Base-by-base conservation (phyloP, 371 early-diverging fungal species). In the Apophysomyces elegans region DNA sequence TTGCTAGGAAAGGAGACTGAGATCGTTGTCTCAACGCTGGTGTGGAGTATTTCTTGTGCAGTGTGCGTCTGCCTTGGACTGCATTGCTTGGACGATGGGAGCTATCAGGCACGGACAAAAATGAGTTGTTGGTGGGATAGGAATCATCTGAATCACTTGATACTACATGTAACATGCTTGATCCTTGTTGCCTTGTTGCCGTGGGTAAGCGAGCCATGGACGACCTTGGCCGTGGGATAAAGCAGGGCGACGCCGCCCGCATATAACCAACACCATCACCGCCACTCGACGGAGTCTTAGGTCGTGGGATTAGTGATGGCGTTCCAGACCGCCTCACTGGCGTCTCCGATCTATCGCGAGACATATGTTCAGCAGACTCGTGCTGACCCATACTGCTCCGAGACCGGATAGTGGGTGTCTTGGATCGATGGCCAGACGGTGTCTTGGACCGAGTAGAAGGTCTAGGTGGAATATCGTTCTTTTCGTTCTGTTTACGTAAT, bases 261-360 rank as follows among this genome's bases (percentile, higher is more conserved):
- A 21, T 50, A 21, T 50, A 50, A 7, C 54, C 54, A 4, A 3
- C 54, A 21, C 21, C 54, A 2, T 65, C 38, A 5, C 45, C 58
- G 6, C 64, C 56, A 37, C 61, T 60, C 4, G 56, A 50, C 9
- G 83, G 80, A 11, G 83, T 80, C 54, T 76, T 83, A 2, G 83
- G 78, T n/a, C 83, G 59, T 18, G 83, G 83, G 60, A 83, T 83
- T 44, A 79, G 45, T 1, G 83, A 83, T 7, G 83, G 83, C n/a
- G 83, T 79, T 26, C 63, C 70, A 8, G 78, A 65, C 9, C 78
- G 62, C 26, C 59, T 61, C 11, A 44, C 37, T 11, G 62, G 45
- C 21, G 74, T 61, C 58, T 38, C 41, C 16, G 65, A 35, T 59
- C 37, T 61, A 44, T 39, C 39, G 35, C 54, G 38, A 32, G 26